phyloP scores from a whole-genome alignment of 768 basidiomycete genomes.

The Hydnomerulius pinastri region DNA sequence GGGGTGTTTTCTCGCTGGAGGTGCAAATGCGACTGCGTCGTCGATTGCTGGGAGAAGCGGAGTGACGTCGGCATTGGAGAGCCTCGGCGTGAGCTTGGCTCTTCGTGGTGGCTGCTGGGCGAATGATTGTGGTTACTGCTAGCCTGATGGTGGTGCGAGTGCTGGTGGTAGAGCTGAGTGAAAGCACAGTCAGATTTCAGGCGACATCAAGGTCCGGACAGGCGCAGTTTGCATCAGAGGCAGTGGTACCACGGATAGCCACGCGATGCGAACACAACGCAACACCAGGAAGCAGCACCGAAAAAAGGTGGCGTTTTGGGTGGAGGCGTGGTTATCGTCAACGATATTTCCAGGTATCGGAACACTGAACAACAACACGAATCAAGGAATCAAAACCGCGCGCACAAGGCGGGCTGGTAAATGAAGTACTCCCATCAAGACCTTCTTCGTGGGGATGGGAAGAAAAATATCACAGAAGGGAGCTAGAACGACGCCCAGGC shows the following conservation, averaged over 20 bases:
- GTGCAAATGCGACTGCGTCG: not conserved
- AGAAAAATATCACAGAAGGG: not conserved
- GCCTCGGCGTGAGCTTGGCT: not conserved
- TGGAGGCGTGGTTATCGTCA: not conserved
- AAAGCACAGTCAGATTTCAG: conserved; percentile 8
- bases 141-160: conserved; percentile 4
- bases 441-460: conserved; percentile 12
- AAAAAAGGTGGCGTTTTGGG: not conserved
- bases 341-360: not conserved
- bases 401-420: not conserved
- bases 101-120: not conserved
- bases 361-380: conserved; percentile 4
- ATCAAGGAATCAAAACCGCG: not conserved
- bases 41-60: conserved; percentile 14
- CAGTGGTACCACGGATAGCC: conserved; percentile 20
- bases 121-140: not conserved
- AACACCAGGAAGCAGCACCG: not conserved
- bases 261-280: conserved; percentile 6
- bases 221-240: conserved; percentile 16
- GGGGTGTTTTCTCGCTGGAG: not conserved
- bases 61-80: conserved; percentile 21
- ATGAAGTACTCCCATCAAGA: not conserved
- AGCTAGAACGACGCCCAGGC: not conserved
- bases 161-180: conserved; percentile 15
- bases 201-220: not conserved